Evolutionary conservation across 169 alveolate genomes (phyloP), one percentile per base, ranked within the genome.

Genomic region (Ichthyophthirius multifiliis): DNA sequence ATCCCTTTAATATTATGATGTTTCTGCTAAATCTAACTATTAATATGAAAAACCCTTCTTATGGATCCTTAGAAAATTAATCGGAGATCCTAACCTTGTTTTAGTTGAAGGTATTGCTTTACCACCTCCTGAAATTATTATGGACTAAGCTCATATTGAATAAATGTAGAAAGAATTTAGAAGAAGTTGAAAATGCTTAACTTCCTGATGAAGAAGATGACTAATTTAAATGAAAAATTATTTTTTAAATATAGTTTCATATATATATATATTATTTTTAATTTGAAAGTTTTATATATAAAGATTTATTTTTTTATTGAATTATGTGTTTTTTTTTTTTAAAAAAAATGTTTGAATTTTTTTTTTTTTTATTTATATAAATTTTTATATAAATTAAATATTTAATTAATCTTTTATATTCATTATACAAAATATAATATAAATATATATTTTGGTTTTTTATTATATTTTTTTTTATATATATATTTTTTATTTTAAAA

Each of bases 1-100:
- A 82, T 97, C 98, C 86, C 90, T 98, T 20, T 99, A 98, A 95
- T 98, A 98, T 92, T 98, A 98, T 84, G 99, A 98, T 88, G 94
- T 98, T 79, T 97, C 99, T 55, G 99, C 99, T 39, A 96, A 99
- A 76, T 90, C 98, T 83, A 98, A 98, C 94, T 98, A 97, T 94
- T 97, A 98, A 91, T 98, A 98, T 83, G 99, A 98, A 90, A 98
- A 98, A 89, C 99, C 99, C 43, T 98, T 98, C 97, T 88, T 98
- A 46, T 98, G 99, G 99, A 92, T 98, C 65, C 99, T 99, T 10
- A 94, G 99, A 82, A 93, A 99, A 75, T 93, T 98, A 43, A 90
- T 97, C 45, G 85, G 89, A 46, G 93, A 88, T 41, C 83, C 86
- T 63, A 79, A 82, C 47, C 74, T 86, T n/a, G 16, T 37, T 30